phyloP scores from a whole-genome alignment of 2,329 filamentous ascomycete species.

The Fusarium sp. region DNA sequence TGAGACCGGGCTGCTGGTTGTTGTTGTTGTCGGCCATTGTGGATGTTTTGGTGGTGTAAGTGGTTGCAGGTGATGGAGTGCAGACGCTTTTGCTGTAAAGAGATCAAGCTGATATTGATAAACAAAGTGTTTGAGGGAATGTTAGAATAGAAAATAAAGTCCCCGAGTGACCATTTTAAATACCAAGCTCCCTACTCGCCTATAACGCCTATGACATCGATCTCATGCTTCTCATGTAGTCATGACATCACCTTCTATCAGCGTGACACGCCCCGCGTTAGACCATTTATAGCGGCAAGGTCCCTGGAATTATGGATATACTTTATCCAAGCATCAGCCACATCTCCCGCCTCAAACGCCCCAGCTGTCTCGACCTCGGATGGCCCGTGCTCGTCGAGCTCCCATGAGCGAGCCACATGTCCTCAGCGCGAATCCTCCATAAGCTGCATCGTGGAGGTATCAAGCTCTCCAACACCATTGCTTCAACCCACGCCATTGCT shows the following conservation, averaged over 20 bases:
- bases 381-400: slow-evolving; percentile 38
- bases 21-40: slow-evolving; percentile 50
- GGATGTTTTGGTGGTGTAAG: slow-evolving; percentile 16
- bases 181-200: slow-evolving; percentile 28
- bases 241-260: slow-evolving; percentile 47
- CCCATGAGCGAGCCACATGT: slow-evolving; percentile 44
- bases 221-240: slow-evolving; percentile 30
- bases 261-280: slow-evolving; percentile 31
- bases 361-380: slow-evolving; percentile 4
- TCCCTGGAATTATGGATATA: slow-evolving; percentile 31
- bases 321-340: slow-evolving; percentile 18
- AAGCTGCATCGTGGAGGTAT: slow-evolving; percentile 38
- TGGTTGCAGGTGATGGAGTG: background rate
- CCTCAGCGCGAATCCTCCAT: slow-evolving; percentile 27
- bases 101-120: background rate
- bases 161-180: slow-evolving; percentile 26
- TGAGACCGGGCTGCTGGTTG: slow-evolving; percentile 63
- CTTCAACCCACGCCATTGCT: background rate
- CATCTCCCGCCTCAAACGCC: slow-evolving; percentile 30
- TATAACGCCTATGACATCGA: slow-evolving; percentile 47
- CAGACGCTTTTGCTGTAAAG: background rate
- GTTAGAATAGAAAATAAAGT: background rate
- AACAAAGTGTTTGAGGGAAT: background rate
- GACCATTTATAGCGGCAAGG: slow-evolving; percentile 30
- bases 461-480: slow-evolving; percentile 26